phyloP scores from a whole-genome alignment of 176 grass and related monocot species.

The Secale cereale region DNA sequence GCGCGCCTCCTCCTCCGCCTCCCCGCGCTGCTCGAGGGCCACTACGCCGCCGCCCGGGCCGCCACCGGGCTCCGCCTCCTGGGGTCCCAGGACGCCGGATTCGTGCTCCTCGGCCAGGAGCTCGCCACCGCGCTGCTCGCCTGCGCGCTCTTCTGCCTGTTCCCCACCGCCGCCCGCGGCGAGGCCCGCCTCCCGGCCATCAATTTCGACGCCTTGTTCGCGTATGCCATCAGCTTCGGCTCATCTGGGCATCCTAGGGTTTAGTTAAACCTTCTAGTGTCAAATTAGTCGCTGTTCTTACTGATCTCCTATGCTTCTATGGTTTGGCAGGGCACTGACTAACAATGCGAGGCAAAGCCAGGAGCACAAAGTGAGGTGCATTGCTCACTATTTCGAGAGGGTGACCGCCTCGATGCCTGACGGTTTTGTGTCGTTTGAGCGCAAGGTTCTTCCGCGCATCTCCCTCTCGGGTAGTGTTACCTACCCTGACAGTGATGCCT shows the following conservation, averaged over 20 bases:
- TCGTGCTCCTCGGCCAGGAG: conserved; percentile 69
- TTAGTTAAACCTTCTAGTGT: background rate
- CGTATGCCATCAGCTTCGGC: conserved; percentile 34
- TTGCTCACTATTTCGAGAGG: conserved; percentile 92
- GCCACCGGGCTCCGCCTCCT: conserved; percentile 58
- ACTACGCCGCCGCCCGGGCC: conserved; percentile 50
- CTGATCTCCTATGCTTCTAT: background rate
- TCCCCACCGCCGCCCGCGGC: conserved; percentile 60
- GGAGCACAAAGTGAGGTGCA: conserved; percentile 80
- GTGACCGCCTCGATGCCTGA: conserved; percentile 42
- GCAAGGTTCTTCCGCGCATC: conserved; percentile 54
- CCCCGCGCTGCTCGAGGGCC: conserved; percentile 63
- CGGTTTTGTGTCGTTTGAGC: conserved; percentile 77
- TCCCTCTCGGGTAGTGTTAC: background rate
- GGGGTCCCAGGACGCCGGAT: conserved; percentile 45
- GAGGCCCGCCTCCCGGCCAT: conserved; percentile 50
- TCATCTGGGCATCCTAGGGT: background rate
- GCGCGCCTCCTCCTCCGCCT: conserved; percentile 66
- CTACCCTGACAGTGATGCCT: conserved; percentile 47
- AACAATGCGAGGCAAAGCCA: conserved; percentile 50
- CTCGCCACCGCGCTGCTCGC: conserved; percentile 70
- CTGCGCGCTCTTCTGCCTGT: conserved; percentile 86
- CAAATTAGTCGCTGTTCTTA: background rate
- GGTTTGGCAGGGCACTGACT: conserved; percentile 37
- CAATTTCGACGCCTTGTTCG: conserved; percentile 78